Evolutionary conservation across 2,329 filamentous ascomycete species (phyloP).

Genomic region (Rugonectria rugulosa): DNA sequence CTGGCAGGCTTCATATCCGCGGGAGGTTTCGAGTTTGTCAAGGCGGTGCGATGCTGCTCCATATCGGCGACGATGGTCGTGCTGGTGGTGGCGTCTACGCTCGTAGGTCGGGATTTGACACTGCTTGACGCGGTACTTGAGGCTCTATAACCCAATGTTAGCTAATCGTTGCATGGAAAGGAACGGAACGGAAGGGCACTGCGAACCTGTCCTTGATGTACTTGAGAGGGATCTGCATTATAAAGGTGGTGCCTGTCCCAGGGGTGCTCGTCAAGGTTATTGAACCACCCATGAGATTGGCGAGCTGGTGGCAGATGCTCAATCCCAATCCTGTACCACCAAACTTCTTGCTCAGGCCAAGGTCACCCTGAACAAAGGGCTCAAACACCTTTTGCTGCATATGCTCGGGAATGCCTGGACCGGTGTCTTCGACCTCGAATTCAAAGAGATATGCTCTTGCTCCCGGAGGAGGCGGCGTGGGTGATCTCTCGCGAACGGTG

Average conservation of each 20-base stretch:
- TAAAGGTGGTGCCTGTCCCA: slow-evolving; percentile 81
- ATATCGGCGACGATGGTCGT: slow-evolving; percentile 38
- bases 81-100: slow-evolving; percentile 48
- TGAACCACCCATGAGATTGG: slow-evolving; percentile 80
- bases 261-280: slow-evolving; percentile 76
- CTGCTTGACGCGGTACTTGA: slow-evolving; percentile 65
- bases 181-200: background rate
- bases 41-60: slow-evolving; percentile 45
- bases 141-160: slow-evolving; percentile 45
- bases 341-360: slow-evolving; percentile 87
- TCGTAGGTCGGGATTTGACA: slow-evolving; percentile 57
- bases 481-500: slow-evolving; percentile 61
- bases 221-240: slow-evolving; percentile 80
- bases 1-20: slow-evolving; percentile 41
- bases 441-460: slow-evolving; percentile 78
- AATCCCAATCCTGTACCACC: slow-evolving; percentile 88
- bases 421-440: slow-evolving; percentile 88
- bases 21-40: slow-evolving; percentile 31
- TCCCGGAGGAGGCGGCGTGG: slow-evolving; percentile 66
- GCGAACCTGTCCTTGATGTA: slow-evolving; percentile 70
- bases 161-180: background rate
- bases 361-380: slow-evolving; percentile 92
- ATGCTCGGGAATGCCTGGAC: slow-evolving; percentile 81
- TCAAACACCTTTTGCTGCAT: slow-evolving; percentile 89
- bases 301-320: slow-evolving; percentile 88